A percentile compares a stretch with the other conserved stretches of the same genome.
These are phyloP conservation scores for Metschnikowia santaceciliae DNA, from an alignment of 805 yeast genomes.

Conservation along the genomic window DNA sequence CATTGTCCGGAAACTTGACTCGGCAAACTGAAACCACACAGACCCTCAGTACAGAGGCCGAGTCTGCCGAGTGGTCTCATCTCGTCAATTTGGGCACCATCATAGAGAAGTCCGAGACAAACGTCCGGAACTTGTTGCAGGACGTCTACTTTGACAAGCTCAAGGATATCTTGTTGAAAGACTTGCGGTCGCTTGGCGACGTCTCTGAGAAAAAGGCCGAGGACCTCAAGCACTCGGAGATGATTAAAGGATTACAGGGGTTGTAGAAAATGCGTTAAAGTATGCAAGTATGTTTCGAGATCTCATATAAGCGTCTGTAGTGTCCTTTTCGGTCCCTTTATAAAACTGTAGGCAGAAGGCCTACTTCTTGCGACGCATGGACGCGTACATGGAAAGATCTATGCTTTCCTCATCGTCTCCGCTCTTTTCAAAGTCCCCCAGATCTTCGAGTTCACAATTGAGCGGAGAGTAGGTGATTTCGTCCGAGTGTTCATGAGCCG, in stretches of 20 bases:
- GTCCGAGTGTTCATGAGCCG: neutral
- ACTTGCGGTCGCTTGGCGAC: constrained; percentile 38
- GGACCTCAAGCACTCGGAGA: constrained; percentile 30
- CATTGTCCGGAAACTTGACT: constrained; percentile 77
- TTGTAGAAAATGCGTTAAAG: constrained; percentile 15
- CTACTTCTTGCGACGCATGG: constrained; percentile 7
- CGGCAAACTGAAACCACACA: constrained; percentile 69
- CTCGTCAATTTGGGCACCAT: constrained; percentile 80
- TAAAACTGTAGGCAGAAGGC: neutral
- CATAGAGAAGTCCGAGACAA: constrained; percentile 84
- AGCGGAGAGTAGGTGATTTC: neutral
- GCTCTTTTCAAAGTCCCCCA: constrained; percentile 2
- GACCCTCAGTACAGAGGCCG: constrained; percentile 33
- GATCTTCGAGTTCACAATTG: neutral
- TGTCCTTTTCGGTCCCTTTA: neutral
- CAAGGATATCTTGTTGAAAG: constrained; percentile 66
- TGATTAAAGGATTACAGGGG: constrained; percentile 37
- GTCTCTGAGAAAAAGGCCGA: constrained; percentile 28
- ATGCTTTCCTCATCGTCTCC: constrained; percentile 22
- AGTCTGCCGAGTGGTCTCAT: constrained; percentile 57
- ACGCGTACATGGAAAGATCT: constrained; percentile 27
- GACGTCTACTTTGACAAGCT: constrained; percentile 96
- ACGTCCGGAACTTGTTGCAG: constrained; percentile 80
- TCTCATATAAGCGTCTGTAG: neutral
- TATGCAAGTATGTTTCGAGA: neutral